Percentiles rank a stretch among this genome's conserved stretches.
phyloP scores from a whole-genome alignment of 1,284 basidiomycete species.

The Leccinum insolens region DNA sequence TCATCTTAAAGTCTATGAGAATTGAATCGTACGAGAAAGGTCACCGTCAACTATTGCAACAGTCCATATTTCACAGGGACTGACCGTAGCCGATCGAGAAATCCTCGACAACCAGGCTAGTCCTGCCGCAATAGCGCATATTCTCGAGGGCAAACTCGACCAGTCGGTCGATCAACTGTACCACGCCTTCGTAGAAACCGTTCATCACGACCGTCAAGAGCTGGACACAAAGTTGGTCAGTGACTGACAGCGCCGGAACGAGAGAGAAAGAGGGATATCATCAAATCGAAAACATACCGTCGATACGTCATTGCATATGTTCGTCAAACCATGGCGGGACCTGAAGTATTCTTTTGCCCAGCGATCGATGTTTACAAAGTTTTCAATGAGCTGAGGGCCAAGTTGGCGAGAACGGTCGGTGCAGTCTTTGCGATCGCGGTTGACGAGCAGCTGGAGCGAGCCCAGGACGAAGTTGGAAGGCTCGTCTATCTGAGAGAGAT shows the following conservation, averaged over 20 bases:
- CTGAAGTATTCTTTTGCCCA: conserved; percentile 35
- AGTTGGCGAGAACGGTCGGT: conserved; percentile 24
- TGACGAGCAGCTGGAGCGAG: conserved; percentile 31
- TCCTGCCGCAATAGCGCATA: conserved; percentile 25
- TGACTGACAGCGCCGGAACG: background rate
- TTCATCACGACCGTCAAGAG: conserved; percentile 34
- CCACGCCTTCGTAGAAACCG: conserved; percentile 34
- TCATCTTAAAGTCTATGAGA: conserved; percentile 32
- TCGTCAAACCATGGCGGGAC: conserved; percentile 16
- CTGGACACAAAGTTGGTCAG: conserved; percentile 13
- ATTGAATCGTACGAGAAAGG: background rate
- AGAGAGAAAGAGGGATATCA: background rate
- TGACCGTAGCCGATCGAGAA: conserved; percentile 35
- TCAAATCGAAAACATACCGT: conserved; percentile 18
- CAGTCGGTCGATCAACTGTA: conserved; percentile 31
- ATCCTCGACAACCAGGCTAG: conserved; percentile 21
- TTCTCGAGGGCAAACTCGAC: conserved; percentile 29
- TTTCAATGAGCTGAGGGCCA: conserved; percentile 35
- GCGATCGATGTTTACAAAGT: conserved; percentile 31
- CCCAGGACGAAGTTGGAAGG: conserved; percentile 31
- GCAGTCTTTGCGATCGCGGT: conserved; percentile 24
- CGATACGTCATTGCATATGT: conserved; percentile 21
- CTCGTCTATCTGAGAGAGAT: conserved; percentile 24
- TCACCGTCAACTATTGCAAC: background rate
- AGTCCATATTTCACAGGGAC: conserved; percentile 4